Base-by-base conservation (phyloP, 371 early-diverging fungal species). In the Mucor ambiguus region DNA sequence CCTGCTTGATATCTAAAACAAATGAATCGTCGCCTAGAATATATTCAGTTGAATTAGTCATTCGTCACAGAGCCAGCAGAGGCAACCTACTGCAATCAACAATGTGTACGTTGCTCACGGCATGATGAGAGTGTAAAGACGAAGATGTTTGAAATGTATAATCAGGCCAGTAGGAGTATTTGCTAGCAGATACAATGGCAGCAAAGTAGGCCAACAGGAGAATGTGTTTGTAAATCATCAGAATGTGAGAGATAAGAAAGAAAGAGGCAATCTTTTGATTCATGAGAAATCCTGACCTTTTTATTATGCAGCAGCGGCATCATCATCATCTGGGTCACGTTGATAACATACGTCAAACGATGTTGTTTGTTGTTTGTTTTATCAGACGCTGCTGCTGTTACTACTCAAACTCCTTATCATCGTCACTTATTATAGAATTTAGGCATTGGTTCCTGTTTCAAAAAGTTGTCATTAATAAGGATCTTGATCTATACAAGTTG, bases 81-180 rank as follows among this genome's bases (percentile, higher is more conserved):
- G 4, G 6, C n/a, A 16, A 64, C 60, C 54, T 60, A 66, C 66
- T 52, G 24, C 59, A 66, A n/a, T 52, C 41, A 10, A 38, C 37
- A 22, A 60, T 41, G 3, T 30, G 16, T 2, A 66, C 66, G 18
- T 66, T 66, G 52, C 52, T 52, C 16, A 52, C 52, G 26, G 28
- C 52, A 24, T 52, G 52, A 52, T 52, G 52, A 14, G 52, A 52
- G 7, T 52, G 28, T 22, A 52, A 12, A 1, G 52, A 52, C 16
- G 52, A 52, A 4, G 52, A 52, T 1, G 52, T 52, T 28, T 52
- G 52, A 52, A 52, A 52, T 20, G 52, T 52, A 16, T 52, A 52
- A 16, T 52, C 52, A 52, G 52, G 52, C 52, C 52, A 52, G 52
- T 52, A 52, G 1, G 52, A 52, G 28, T 52, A 52, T 52, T 28